Base-by-base conservation (phyloP, 1,139 yeast species). In the Magnusiomyces clavatus region DNA sequence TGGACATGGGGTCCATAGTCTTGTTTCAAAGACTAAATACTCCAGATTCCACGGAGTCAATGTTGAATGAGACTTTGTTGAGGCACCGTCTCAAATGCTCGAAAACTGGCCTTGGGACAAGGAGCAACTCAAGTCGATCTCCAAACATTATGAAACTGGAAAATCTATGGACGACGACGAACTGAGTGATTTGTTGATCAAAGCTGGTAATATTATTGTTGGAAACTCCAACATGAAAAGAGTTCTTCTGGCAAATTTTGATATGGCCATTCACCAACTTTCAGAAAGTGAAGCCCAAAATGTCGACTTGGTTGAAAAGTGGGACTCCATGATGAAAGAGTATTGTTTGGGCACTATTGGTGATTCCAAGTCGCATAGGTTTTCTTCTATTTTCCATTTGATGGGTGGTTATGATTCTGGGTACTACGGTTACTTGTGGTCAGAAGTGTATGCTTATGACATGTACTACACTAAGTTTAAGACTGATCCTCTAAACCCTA, bases 41-140 rank as follows among this genome's bases (percentile, higher is more conserved):
- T 75, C 84, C 1, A 74, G 82, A 56, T 86, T 86, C 69, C 85
- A 82, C 62, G 95, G 95, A 19, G 82, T 89, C 31, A 72, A 77
- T 45, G 90, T 84, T 29, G 82, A 85, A 46, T 76, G 92, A 75
- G 96, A 87, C 70, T 87, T 86, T 68, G 95, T 86, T 48, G 95
- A 87, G 67, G 87, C 92, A 43, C 95, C 95, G 29, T 86, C 95
- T 1, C 95, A 87, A 69, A 80, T 87, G 84, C 74, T 87, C 59
- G 96, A 87, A 67, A 84, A 81, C 69, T 87, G 95, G 89, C 83
- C 90, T 39, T 87, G 95, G 95, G 77, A 83, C 51, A 76, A 75
- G 54, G 69, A 75, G 43, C 83, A 82, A 66, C 71, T 87, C 57
- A 76, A 73, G 60, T 64, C 67, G 12, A 69, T 87, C 48, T 82